Evolutionary conservation across 441 rosid genomes (phyloP), one percentile per base, ranked within the genome.

Genomic region (Daphne laureola): DNA sequence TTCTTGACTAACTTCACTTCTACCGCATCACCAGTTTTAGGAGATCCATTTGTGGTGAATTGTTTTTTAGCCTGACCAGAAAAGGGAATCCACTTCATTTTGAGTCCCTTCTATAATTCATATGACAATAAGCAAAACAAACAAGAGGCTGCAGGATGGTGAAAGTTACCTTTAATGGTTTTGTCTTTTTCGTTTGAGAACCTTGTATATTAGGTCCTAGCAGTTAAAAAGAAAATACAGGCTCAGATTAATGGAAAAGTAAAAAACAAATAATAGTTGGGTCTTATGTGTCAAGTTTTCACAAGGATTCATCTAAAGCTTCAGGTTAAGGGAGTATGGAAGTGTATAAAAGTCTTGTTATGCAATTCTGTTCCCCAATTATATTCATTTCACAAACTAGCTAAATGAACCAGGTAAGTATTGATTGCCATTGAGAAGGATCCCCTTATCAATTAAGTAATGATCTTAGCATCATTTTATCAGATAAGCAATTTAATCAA

Each of bases 201-300:
- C 80, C 96, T 79, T 81, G 81, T 54, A 73, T 86, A 63, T 60
- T 74, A 62, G 95, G 72, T 74, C 73, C 88, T 53, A 40, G 43
- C 49, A n/a, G 35, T 52, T 25, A 41, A 51, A 44, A 31, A 17
- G 46, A 42, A 36, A 47, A 53, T 48, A 61, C 54, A 52, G 25
- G 25, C 25, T 5, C 13, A 36, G 46, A 60, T 18, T 7, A 31
- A 7, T 9, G 27, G 17, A 47, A 14, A 11, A 12, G 21, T 16
- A 47, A 5, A 31, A 21, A 9, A 9, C 38, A 7, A 31, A 7
- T 9, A 31, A 31, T 31, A 9, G 38, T 31, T 9, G 11, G 7
- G 38, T 31, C 38, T 31, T 31, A 31, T 31, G 38, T 9, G 11
- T 31, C 36, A 31, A 7, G 11, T 31, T 31, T 31, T 7, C 38